Evolutionary conservation across 345 rosid species (phyloP).

Genomic region (Camelina neglecta): DNA sequence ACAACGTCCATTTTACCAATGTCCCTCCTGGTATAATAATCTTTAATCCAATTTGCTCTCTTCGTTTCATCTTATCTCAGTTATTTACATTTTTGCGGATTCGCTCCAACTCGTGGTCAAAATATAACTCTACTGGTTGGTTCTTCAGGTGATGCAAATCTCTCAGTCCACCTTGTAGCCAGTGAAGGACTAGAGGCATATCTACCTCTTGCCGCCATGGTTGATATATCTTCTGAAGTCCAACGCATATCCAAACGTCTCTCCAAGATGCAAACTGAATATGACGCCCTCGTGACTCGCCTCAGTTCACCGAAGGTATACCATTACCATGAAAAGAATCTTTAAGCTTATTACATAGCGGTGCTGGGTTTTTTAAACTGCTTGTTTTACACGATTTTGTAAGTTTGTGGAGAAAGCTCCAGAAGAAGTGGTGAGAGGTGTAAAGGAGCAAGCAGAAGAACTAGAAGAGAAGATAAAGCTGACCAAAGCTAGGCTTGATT

Average conservation of each 20-base stretch:
- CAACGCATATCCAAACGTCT: conserved; percentile 91
- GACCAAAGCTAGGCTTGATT: conserved; percentile 71
- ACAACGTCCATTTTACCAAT: conserved; percentile 62
- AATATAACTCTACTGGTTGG: conserved; percentile 5
- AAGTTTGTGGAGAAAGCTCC: conserved; percentile 91
- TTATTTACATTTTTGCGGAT: neutral
- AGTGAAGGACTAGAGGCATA: conserved; percentile 97
- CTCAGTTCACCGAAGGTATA: conserved; percentile 78
- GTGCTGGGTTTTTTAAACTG: conserved; percentile 1
- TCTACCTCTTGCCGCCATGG: conserved; percentile 94
- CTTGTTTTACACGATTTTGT: neutral
- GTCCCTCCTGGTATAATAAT: conserved; percentile 67
- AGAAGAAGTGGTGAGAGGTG: conserved; percentile 77
- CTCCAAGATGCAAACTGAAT: conserved; percentile 85
- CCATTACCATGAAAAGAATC: conserved; percentile 6
- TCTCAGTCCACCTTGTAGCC: conserved; percentile 90
- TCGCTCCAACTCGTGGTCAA: conserved; percentile 6
- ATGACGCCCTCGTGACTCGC: conserved; percentile 72
- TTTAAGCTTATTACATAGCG: neutral
- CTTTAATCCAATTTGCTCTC: neutral
- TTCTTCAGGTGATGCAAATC: conserved; percentile 70
- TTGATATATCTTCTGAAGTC: conserved; percentile 87
- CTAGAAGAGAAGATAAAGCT: conserved; percentile 87
- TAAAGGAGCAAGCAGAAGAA: conserved; percentile 81
- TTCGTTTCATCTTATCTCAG: neutral